These are phyloP conservation scores for Cladosporium sp. DNA, from an alignment of 2,329 filamentous ascomycete species.

Conservation along the genomic window DNA sequence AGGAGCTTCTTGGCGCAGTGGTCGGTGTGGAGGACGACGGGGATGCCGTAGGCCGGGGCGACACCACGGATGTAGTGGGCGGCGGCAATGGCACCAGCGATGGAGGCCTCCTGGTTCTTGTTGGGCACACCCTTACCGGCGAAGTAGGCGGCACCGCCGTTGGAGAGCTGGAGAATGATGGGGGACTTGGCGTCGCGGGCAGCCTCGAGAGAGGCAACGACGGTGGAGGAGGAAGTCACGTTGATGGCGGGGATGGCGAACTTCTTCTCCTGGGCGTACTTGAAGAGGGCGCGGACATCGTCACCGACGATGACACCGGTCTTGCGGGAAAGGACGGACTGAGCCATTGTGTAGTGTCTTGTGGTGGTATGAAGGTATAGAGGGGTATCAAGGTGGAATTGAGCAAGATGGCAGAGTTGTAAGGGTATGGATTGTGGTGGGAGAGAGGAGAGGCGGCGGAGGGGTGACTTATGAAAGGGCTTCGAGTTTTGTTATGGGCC, in stretches of 20 bases:
- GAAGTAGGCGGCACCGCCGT: slow-evolving; percentile 73
- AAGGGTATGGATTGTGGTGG: not conserved
- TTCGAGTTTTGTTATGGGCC: slow-evolving; percentile 11
- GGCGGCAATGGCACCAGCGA: slow-evolving; percentile 79
- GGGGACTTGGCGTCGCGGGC: slow-evolving; percentile 86
- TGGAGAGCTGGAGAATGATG: slow-evolving; percentile 86
- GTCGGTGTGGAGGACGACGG: slow-evolving; percentile 92
- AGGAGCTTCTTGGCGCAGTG: slow-evolving; percentile 99
- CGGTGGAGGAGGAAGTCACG: slow-evolving; percentile 86
- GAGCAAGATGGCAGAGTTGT: not conserved
- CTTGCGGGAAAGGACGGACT: slow-evolving; percentile 28
- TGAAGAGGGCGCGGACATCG: slow-evolving; percentile 57
- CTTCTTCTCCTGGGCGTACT: slow-evolving; percentile 79
- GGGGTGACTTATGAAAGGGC: not conserved
- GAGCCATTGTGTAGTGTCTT: slow-evolving; percentile 20
- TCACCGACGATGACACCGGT: slow-evolving; percentile 35
- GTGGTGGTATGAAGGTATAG: not conserved
- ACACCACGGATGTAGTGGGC: slow-evolving; percentile 90
- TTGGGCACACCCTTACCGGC: slow-evolving; percentile 67
- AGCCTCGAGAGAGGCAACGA: slow-evolving; percentile 84
- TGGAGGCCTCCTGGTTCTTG: slow-evolving; percentile 75
- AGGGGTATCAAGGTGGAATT: slow-evolving; percentile 4
- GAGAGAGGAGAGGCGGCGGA: not conserved
- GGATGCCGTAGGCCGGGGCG: slow-evolving; percentile 80
- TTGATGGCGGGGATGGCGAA: slow-evolving; percentile 74